Conservation (phyloP, 2,329 filamentous ascomycete genomes). For the Pezicula radicicola region DNA sequence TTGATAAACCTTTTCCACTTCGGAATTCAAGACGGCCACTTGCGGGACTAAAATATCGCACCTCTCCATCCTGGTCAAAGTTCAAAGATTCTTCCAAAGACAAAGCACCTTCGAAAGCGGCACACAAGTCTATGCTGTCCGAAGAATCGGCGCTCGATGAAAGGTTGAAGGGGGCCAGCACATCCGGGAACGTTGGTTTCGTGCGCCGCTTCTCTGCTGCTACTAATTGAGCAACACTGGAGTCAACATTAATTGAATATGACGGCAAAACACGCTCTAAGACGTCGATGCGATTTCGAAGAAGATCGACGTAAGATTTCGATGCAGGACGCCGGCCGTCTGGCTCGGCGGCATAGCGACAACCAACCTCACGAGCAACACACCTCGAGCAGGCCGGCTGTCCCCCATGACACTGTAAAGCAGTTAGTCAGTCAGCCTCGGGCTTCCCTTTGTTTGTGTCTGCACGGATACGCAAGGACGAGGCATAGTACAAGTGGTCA, state of each 20-base stretch:
- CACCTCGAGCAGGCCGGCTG: not conserved
- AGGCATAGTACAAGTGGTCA: not conserved
- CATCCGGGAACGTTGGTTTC: not conserved
- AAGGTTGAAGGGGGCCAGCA: not conserved
- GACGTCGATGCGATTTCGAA: not conserved
- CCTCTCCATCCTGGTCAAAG: not conserved
- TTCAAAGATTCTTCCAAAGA: not conserved
- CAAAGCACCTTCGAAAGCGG: not conserved
- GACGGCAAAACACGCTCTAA: not conserved
- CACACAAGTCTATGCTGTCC: not conserved
- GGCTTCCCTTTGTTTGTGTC: not conserved
- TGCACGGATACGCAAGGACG: too few species aligned
- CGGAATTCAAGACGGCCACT: not conserved
- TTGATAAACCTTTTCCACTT: not conserved
- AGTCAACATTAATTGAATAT: not conserved
- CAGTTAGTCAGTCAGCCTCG: not conserved
- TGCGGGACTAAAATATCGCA: not conserved
- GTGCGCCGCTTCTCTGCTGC: not conserved
- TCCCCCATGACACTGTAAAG: not conserved
- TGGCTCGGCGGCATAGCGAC: not conserved
- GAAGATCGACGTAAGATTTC: not conserved
- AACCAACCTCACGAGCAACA: not conserved
- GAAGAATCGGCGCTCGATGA: not conserved
- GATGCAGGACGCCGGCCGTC: not conserved
- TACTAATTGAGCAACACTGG: not conserved